A percentile compares a stretch with the other conserved stretches of the same genome.
These are phyloP conservation scores for Exophiala bonariae DNA, from an alignment of 2,329 filamentous ascomycete species.

Conservation along the genomic window DNA sequence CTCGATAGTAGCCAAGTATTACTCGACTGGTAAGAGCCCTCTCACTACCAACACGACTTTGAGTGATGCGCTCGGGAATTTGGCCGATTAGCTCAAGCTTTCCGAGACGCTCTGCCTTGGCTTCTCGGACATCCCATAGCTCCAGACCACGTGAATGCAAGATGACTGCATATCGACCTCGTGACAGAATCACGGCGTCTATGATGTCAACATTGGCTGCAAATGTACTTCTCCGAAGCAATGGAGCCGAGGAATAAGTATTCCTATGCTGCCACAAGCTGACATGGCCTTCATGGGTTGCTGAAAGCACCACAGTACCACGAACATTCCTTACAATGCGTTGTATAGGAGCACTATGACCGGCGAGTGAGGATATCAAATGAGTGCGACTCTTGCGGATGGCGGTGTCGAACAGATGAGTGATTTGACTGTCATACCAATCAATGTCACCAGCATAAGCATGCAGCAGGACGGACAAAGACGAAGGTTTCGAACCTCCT, in stretches of 20 bases:
- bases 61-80: constrained; percentile 18
- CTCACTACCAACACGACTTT: constrained; percentile 20
- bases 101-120: constrained; percentile 19
- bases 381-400: constrained; percentile 60
- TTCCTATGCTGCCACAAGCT: constrained; percentile 74
- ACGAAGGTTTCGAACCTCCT: constrained; percentile 59
- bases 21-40: constrained; percentile 23
- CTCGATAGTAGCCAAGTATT: constrained; percentile 17
- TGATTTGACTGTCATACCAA: constrained; percentile 75
- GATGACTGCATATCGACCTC: constrained; percentile 21
- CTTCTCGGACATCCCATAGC: constrained; percentile 22
- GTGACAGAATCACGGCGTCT: constrained; percentile 20
- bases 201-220: constrained; percentile 15
- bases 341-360: constrained; percentile 76
- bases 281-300: constrained; percentile 75
- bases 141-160: constrained; percentile 16
- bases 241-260: constrained; percentile 10
- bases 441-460: constrained; percentile 83
- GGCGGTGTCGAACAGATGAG: constrained; percentile 73
- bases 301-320: constrained; percentile 76
- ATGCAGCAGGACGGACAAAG: constrained; percentile 74
- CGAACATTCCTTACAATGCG: constrained; percentile 86
- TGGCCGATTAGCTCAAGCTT: constrained; percentile 5
- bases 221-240: constrained; percentile 20
- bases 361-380: constrained; percentile 72